Evolutionary conservation across 345 rosid genomes (phyloP).

Genomic region (Erysimum cheiranthoides): DNA sequence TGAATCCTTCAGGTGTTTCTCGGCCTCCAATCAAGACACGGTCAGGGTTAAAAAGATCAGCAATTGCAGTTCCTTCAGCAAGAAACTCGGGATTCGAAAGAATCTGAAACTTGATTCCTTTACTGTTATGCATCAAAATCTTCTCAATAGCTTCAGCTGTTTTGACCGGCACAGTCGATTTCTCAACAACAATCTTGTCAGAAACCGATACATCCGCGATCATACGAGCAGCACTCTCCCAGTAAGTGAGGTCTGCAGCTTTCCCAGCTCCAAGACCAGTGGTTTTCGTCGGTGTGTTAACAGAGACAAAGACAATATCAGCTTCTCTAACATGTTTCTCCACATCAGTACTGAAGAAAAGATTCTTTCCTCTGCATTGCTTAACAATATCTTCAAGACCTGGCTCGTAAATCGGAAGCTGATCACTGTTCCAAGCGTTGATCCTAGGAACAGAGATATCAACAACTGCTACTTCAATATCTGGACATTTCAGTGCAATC

Average conservation of each 20-base stretch:
- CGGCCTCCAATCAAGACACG: conserved; percentile 91
- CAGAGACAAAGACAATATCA: conserved; percentile 89
- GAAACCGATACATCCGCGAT: conserved; percentile 93
- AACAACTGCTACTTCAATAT: conserved; percentile 84
- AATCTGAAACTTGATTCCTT: conserved; percentile 91
- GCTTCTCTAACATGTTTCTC: conserved; percentile 87
- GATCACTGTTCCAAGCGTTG: conserved; percentile 90
- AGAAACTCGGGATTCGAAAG: conserved; percentile 94
- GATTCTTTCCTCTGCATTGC: conserved; percentile 79
- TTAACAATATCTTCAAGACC: conserved; percentile 86
- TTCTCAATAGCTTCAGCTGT: conserved; percentile 95
- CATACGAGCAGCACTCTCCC: conserved; percentile 97
- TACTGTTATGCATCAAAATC: conserved; percentile 88
- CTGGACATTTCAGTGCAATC: conserved; percentile 85
- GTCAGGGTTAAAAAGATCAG: conserved; percentile 76
- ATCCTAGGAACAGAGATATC: conserved; percentile 82
- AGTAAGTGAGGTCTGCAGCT: conserved; percentile 94
- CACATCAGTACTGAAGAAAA: conserved; percentile 92
- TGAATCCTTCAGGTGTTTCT: conserved; percentile 84
- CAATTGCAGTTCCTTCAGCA: conserved; percentile 91
- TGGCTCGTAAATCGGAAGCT: conserved; percentile 93
- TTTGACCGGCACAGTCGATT: conserved; percentile 90
- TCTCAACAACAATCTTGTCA: conserved; percentile 90
- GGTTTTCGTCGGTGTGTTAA: conserved; percentile 91
- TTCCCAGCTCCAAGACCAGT: conserved; percentile 94